Conservation (phyloP, 441 rosid species). For the Capsella rubella region DNA sequence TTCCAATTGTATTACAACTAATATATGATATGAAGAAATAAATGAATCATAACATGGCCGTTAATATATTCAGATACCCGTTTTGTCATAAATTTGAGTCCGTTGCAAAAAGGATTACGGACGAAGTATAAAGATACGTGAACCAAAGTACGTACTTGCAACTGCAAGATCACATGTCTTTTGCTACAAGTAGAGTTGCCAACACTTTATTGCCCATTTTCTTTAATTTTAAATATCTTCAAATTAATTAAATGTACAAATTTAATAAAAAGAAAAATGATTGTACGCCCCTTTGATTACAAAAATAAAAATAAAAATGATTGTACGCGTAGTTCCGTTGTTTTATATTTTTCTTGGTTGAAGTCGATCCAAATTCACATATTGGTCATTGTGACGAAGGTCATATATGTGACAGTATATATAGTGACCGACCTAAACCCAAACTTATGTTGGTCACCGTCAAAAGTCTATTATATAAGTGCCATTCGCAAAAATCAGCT, state of each 20-base stretch:
- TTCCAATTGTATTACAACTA: conserved; percentile 39
- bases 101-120: conserved; percentile 40
- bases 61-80: conserved; percentile 26
- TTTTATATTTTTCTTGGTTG: conserved; percentile 8
- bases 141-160: conserved; percentile 44
- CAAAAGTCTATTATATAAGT: neutral
- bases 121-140: conserved; percentile 25
- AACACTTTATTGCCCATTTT: conserved; percentile 20
- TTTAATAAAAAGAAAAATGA: neutral
- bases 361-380: conserved; percentile 1
- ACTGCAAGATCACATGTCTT: conserved; percentile 35
- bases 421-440: neutral
- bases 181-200: conserved; percentile 35
- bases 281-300: neutral
- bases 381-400: neutral
- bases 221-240: neutral
- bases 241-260: conserved; percentile 1
- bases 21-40: conserved; percentile 5
- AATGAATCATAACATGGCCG: conserved; percentile 11
- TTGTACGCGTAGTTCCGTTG: neutral
- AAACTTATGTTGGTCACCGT: neutral
- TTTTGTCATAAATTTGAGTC: conserved; percentile 29
- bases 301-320: neutral
- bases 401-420: neutral
- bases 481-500: neutral